Evolutionary conservation across 495 filamentous ascomycete species (phyloP), one percentile per base, ranked within the genome.

Genomic region (Alectoria sarmentosa): DNA sequence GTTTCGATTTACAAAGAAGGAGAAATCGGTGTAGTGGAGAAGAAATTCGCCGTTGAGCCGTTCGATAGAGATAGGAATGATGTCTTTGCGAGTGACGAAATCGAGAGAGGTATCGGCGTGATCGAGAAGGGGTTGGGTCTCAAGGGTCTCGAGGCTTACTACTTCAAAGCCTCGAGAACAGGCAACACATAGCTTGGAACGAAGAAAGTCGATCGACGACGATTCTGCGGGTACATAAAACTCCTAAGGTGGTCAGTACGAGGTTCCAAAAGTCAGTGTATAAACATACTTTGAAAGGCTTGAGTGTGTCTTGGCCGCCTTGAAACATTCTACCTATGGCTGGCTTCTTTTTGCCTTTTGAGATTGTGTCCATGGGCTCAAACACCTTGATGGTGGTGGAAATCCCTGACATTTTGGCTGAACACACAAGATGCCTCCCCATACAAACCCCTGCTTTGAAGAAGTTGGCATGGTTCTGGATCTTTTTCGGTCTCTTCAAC

Each of bases 151-250:
- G 32, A 99, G 84, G 71, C 86, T 90, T 68, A 99, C 95, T 55
- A 99, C 92, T 73, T 99, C 95, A 76, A 99, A 99, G 48, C 95
- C 95, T 71, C 89, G 83, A 5, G 91, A 87, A 76, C 94, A 98
- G 42, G 92, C 95, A 54, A 98, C 94, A 73, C 95, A 99, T 26
- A 99, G 84, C 70, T 96, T 98, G 66, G 90, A 93, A 67, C 92
- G 91, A 66, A 99, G 82, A 83, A 97, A 99, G 73, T 99, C 95
- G 32, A 99, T 92, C 57, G 92, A 96, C 4, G 88, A 91, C 10
- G 92, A 93, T 77, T 99, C 95, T 8, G 91, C 90, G 11, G 95
- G 95, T 68, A 99, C 96, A 76, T 98, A 98, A 72, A 96, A 97
- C 79, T 99, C 95, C 83, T 87, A 66, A 13, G 54, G 17, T 21